A percentile compares a stretch with the other conserved stretches of the same genome.
phyloP scores from a whole-genome alignment of 2,329 filamentous ascomycete species.

The Diaporthe vexans region DNA sequence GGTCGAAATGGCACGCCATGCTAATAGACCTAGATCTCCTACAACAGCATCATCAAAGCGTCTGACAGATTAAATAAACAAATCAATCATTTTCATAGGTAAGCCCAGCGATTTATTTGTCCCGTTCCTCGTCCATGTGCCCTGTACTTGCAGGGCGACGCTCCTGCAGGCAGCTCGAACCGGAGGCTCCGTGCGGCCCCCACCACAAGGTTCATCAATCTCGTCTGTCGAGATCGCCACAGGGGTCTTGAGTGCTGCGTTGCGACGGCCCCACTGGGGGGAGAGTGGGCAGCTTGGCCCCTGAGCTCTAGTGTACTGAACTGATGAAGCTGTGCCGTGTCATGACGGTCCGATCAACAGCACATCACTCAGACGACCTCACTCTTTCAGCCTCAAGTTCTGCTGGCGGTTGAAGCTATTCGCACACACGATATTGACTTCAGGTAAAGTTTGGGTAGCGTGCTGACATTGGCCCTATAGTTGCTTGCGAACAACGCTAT shows the following conservation, averaged over 20 bases:
- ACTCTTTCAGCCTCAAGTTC: neutral
- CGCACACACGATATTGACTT: neutral
- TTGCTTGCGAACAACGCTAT: neutral
- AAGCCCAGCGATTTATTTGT: neutral
- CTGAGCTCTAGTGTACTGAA: neutral
- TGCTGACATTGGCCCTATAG: slow-evolving; percentile 2
- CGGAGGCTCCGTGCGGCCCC: slow-evolving; percentile 32
- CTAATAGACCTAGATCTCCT: neutral
- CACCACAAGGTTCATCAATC: slow-evolving; percentile 34
- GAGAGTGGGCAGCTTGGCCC: slow-evolving; percentile 25
- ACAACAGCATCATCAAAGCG: slow-evolving; percentile 3
- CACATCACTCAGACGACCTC: slow-evolving; percentile 9
- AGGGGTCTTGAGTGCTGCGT: slow-evolving; percentile 26
- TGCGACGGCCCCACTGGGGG: slow-evolving; percentile 20
- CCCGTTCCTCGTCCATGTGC: neutral
- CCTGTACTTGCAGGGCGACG: neutral
- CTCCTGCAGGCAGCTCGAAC: slow-evolving; percentile 9
- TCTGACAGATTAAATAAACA: neutral
- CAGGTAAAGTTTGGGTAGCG: slow-evolving; percentile 14
- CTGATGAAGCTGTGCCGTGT: slow-evolving; percentile 30
- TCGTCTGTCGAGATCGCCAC: slow-evolving; percentile 32
- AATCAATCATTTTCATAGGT: neutral
- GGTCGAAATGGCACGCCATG: neutral
- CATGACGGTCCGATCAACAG: slow-evolving; percentile 11
- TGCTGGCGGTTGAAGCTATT: neutral